A percentile compares a stretch with the other conserved stretches of the same genome.
Conservation (phyloP, 2,329 filamentous ascomycete genomes). For the Karstenula rhodostoma region DNA sequence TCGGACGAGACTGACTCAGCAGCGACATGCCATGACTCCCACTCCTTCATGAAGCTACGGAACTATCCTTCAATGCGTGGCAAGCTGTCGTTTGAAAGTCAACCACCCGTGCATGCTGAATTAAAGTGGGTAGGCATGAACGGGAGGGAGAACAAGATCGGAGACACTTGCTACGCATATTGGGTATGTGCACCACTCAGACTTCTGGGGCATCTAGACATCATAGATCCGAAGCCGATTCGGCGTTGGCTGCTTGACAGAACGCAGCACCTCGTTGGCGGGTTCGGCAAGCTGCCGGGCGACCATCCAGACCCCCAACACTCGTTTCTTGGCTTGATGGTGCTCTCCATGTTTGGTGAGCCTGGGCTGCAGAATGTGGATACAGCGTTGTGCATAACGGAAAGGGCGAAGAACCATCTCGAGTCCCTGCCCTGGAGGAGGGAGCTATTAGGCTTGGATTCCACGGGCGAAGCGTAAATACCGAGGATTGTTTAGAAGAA, state of each 20-base stretch:
- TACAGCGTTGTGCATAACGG: conserved; percentile 76
- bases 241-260: conserved; percentile 83
- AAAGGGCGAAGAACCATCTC: conserved; percentile 55
- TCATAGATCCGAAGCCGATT: conserved; percentile 68
- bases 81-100: conserved; percentile 45
- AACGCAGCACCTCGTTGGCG: conserved; percentile 81
- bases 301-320: conserved; percentile 77
- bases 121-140: conserved; percentile 78
- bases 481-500: background rate
- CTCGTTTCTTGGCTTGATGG: conserved; percentile 84
- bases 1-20: conserved; percentile 50
- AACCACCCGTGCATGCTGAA: conserved; percentile 70
- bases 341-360: conserved; percentile 77
- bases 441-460: conserved; percentile 29
- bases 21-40: conserved; percentile 51
- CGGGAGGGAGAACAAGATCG: conserved; percentile 87
- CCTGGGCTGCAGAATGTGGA: conserved; percentile 75
- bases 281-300: conserved; percentile 57
- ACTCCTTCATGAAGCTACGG: conserved; percentile 48
- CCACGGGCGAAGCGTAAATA: background rate
- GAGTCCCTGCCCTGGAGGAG: conserved; percentile 49
- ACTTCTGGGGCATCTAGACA: conserved; percentile 52
- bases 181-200: conserved; percentile 77
- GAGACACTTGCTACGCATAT: conserved; percentile 95
- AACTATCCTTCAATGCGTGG: conserved; percentile 38